Evolutionary conservation across 345 rosid genomes (phyloP).

Genomic region (Populus deltoides): DNA sequence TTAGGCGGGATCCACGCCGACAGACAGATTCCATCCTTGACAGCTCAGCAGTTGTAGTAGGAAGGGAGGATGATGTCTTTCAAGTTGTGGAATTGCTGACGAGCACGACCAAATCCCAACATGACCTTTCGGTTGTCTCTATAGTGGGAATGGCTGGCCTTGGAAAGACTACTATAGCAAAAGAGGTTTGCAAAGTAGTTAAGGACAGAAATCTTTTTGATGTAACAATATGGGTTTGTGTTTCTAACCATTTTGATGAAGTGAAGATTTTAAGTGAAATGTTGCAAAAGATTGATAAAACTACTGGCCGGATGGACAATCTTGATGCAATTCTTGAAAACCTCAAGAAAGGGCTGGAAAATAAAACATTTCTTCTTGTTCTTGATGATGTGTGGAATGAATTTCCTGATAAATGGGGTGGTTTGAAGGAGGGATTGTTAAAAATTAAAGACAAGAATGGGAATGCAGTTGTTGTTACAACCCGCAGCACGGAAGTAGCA

Average conservation of each 20-base stretch:
- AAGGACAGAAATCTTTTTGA: neutral
- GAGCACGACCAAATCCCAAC: too few relatives aligned
- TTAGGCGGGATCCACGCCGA: too few relatives aligned
- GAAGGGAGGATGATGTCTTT: too few relatives aligned
- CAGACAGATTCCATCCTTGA: too few relatives aligned
- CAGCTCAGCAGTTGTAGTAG: too few relatives aligned
- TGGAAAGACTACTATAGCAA: slow-evolving; percentile 29
- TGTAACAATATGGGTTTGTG: slow-evolving; percentile 16
- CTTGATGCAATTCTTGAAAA: neutral
- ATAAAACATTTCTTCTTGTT: slow-evolving; percentile 12
- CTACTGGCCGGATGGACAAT: neutral
- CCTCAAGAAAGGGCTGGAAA: neutral
- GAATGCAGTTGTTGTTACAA: slow-evolving; percentile 14
- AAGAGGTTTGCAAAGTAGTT: slow-evolving; percentile 1
- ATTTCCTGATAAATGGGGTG: neutral
- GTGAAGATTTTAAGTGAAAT: slow-evolving; percentile 3
- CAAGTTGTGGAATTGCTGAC: too few relatives aligned
- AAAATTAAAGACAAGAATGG: neutral
- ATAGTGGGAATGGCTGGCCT: slow-evolving; percentile 29
- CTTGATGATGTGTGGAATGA: slow-evolving; percentile 32
- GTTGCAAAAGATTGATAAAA: slow-evolving; percentile 3
- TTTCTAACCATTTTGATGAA: slow-evolving; percentile 6
- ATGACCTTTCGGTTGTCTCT: neutral
- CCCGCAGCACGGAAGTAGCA: slow-evolving; percentile 18
- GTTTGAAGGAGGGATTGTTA: slow-evolving; percentile 6